Conservation (phyloP, 2,329 filamentous ascomycete genomes). For the Pyrenochaeta sp. region DNA sequence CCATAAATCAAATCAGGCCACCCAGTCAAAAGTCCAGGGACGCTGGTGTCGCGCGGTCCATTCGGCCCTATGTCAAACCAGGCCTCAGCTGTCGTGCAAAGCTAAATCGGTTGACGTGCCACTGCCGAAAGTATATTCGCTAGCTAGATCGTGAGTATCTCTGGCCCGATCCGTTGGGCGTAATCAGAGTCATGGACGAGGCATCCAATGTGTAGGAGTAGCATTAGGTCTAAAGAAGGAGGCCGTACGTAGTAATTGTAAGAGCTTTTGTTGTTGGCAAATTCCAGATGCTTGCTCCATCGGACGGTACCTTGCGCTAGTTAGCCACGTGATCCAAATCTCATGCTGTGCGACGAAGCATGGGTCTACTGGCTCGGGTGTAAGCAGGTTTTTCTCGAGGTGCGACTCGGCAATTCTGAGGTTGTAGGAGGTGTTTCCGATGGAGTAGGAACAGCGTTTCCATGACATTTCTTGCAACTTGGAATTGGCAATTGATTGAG, state of each 20-base stretch:
- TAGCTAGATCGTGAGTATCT: background rate
- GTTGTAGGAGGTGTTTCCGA: background rate
- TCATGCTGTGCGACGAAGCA: constrained; percentile 26
- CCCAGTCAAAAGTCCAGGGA: background rate
- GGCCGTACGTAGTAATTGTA: background rate
- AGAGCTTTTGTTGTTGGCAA: background rate
- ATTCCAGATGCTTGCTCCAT: background rate
- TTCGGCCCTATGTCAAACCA: constrained; percentile 1
- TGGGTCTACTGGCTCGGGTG: constrained; percentile 13
- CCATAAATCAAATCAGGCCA: background rate
- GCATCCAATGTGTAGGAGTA: background rate
- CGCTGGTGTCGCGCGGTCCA: background rate
- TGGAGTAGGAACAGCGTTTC: background rate
- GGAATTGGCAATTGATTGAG: background rate
- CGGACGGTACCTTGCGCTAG: constrained; percentile 16
- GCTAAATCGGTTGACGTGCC: constrained; percentile 11
- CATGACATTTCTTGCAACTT: background rate
- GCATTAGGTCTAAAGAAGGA: background rate
- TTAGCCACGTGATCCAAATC: constrained; percentile 17
- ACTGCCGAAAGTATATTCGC: constrained; percentile 6
- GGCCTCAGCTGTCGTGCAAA: constrained; percentile 16
- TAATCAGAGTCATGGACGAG: background rate
- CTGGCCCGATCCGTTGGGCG: background rate
- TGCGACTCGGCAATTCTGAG: constrained; percentile 1
- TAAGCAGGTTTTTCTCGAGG: background rate